Percentiles rank a stretch among this genome's conserved stretches.
Conservation (phyloP, 2,329 filamentous ascomycete species). For the Zymoseptoria brevis region DNA sequence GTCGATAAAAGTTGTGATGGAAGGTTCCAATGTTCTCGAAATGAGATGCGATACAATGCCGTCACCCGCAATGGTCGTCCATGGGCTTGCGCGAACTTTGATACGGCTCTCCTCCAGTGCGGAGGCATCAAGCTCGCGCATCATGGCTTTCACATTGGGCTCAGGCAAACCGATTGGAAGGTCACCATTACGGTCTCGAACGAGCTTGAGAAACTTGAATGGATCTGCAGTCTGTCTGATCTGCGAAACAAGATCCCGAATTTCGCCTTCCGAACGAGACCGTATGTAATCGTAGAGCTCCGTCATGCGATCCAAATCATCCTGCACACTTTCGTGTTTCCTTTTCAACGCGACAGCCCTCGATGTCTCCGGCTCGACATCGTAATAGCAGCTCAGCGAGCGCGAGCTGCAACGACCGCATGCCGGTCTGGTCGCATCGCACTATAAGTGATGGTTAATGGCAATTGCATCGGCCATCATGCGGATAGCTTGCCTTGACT, state of each 20-base stretch:
- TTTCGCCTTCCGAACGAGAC: background rate
- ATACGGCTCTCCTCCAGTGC: background rate
- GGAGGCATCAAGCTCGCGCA: background rate
- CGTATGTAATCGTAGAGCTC: background rate
- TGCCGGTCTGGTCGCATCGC: background rate
- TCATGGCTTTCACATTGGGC: background rate
- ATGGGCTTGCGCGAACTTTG: background rate
- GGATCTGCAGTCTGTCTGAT: background rate
- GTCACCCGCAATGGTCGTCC: background rate
- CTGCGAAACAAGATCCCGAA: background rate
- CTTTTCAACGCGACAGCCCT: background rate
- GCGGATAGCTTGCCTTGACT: background rate
- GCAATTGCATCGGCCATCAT: background rate
- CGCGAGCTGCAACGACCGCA: background rate
- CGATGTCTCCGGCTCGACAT: background rate
- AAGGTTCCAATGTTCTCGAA: background rate
- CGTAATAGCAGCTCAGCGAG: background rate
- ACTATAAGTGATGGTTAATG: background rate
- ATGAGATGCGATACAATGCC: background rate
- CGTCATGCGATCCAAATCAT: background rate
- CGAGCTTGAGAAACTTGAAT: background rate
- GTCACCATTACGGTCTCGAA: background rate
- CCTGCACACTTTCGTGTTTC: slow-evolving; percentile 1
- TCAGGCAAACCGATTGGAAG: background rate
- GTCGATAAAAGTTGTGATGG: background rate